Evolutionary conservation across 1,139 yeast species (phyloP).

Genomic region (Petasospora rhodanensis): DNA sequence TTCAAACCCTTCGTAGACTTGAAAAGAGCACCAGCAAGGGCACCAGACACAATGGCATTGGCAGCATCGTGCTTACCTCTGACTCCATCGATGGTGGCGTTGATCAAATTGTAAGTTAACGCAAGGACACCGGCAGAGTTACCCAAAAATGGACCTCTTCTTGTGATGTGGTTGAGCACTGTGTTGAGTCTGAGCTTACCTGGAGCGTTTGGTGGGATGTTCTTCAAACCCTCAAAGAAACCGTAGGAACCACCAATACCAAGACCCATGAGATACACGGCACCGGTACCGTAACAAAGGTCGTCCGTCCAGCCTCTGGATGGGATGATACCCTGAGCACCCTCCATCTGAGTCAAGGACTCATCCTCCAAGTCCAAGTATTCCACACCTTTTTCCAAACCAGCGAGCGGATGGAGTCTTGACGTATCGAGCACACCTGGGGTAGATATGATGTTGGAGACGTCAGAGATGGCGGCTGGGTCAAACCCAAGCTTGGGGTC

Average conservation of each 20-base stretch:
- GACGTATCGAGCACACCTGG: constrained; percentile 68
- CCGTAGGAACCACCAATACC: constrained; percentile 90
- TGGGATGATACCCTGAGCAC: constrained; percentile 86
- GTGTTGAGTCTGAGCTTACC: constrained; percentile 80
- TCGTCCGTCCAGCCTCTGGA: constrained; percentile 97
- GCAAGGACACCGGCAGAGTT: constrained; percentile 95
- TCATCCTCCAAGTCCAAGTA: constrained; percentile 88
- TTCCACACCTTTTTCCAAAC: constrained; percentile 83
- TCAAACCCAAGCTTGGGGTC: constrained; percentile 55
- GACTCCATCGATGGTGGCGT: constrained; percentile 69
- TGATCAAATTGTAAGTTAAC: constrained; percentile 77
- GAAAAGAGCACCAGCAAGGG: constrained; percentile 86
- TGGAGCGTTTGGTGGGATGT: constrained; percentile 70
- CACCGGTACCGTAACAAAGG: constrained; percentile 96
- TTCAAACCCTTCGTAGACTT: constrained; percentile 79
- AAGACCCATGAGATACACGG: constrained; percentile 77
- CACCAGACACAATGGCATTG: constrained; percentile 87
- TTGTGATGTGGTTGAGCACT: constrained; percentile 83
- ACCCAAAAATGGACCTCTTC: constrained; percentile 94
- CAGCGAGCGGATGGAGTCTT: constrained; percentile 89
- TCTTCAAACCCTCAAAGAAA: constrained; percentile 74
- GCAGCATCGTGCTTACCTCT: constrained; percentile 87
- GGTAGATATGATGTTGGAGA: constrained; percentile 53
- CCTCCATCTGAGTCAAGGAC: constrained; percentile 67
- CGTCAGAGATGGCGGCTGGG: constrained; percentile 61